A percentile compares a stretch with the other conserved stretches of the same genome.
These are phyloP conservation scores for Termitomyces sp. DNA, from an alignment of 768 basidiomycete species.

Conservation along the genomic window DNA sequence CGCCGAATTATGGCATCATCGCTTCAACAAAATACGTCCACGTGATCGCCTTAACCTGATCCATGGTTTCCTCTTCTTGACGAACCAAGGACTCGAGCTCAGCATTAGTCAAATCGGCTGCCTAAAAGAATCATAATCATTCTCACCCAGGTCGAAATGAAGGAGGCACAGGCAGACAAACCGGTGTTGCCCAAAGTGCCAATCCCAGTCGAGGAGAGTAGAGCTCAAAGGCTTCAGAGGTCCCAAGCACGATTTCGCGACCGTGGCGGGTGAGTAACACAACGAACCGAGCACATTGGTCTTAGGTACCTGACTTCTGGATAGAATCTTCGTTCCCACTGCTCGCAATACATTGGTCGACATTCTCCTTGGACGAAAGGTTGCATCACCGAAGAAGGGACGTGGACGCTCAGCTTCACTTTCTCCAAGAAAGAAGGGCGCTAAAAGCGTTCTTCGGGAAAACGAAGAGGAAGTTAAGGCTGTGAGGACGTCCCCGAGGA, in stretches of 20 bases:
- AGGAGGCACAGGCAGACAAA: not conserved
- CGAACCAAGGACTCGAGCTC: too few species aligned
- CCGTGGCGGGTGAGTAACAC: slow-evolving; percentile 50
- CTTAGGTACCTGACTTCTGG: not conserved
- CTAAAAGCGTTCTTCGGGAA: not conserved
- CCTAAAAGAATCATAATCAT: not conserved
- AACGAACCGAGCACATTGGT: not conserved
- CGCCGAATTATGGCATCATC: not conserved
- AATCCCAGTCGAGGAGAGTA: slow-evolving; percentile 48
- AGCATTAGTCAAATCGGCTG: too few species aligned
- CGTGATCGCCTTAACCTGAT: not conserved
- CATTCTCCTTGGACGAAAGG: slow-evolving; percentile 18
- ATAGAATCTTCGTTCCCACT: slow-evolving; percentile 17
- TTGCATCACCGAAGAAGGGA: slow-evolving; percentile 36
- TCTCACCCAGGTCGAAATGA: not conserved
- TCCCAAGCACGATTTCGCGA: slow-evolving; percentile 66
- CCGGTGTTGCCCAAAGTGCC: slow-evolving; percentile 1
- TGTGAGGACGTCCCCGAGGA: slow-evolving; percentile 12
- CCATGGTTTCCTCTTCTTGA: too few species aligned
- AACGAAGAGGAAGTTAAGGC: not conserved
- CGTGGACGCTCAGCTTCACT: slow-evolving; percentile 22
- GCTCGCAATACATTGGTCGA: slow-evolving; percentile 15
- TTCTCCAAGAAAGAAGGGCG: slow-evolving; percentile 21
- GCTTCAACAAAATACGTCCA: not conserved
- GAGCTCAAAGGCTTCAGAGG: slow-evolving; percentile 52